phyloP scores from a whole-genome alignment of 169 alveolate genomes.

The Cryptosporidium ryanae region DNA sequence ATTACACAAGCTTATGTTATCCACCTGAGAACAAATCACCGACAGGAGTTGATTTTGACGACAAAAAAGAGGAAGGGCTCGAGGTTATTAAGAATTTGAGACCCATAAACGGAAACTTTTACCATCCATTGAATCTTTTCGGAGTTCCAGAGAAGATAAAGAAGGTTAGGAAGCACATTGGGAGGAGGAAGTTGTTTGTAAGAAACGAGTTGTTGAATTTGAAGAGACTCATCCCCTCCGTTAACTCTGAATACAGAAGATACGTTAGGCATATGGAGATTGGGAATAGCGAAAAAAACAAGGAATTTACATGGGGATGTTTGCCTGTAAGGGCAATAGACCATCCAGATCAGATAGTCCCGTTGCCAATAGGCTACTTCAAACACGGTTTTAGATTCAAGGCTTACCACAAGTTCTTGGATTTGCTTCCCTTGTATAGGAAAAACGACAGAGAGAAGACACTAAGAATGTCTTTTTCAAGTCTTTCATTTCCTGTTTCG shows the following conservation, averaged over 20 bases:
- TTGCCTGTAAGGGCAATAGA: constrained; percentile 90
- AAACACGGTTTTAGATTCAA: constrained; percentile 44
- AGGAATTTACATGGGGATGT: constrained; percentile 89
- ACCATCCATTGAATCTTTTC: constrained; percentile 49
- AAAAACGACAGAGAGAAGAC: constrained; percentile 11
- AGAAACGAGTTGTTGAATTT: neutral
- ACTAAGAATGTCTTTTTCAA: constrained; percentile 27
- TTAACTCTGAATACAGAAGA: neutral
- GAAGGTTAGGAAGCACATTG: constrained; percentile 9
- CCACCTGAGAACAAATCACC: neutral
- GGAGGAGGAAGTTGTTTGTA: constrained; percentile 5
- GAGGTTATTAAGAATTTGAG: neutral
- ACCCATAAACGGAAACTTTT: constrained; percentile 45
- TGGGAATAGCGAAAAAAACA: constrained; percentile 76
- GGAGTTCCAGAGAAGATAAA: constrained; percentile 9
- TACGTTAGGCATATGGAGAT: constrained; percentile 13
- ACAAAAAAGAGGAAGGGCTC: neutral
- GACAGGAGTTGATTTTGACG: neutral
- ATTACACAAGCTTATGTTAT: constrained; percentile 41
- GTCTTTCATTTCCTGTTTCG: constrained; percentile 2
- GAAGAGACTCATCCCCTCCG: constrained; percentile 8
- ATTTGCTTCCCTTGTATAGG: constrained; percentile 32
- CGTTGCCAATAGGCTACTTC: constrained; percentile 90
- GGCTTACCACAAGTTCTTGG: constrained; percentile 52
- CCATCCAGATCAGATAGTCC: constrained; percentile 86